These are phyloP conservation scores for Nakaseomyces bracarensis DNA, from an alignment of 1,139 yeast species.

Conservation along the genomic window DNA sequence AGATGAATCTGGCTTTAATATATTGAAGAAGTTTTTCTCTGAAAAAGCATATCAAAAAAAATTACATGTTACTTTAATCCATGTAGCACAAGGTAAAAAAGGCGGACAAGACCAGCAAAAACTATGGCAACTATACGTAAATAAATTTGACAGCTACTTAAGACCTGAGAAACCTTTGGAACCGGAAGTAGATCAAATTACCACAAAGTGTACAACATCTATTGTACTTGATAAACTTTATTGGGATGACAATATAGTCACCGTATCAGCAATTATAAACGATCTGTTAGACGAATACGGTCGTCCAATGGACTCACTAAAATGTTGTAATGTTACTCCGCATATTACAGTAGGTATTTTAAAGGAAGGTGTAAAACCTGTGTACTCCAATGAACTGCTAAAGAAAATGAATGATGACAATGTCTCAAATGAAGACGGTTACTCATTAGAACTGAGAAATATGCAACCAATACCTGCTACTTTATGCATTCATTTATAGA, in stretches of 20 bases:
- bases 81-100: constrained; percentile 34
- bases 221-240: constrained; percentile 38
- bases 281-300: constrained; percentile 26
- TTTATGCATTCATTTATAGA: constrained; percentile 18
- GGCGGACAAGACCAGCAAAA: constrained; percentile 26
- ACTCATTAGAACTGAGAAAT: constrained; percentile 19
- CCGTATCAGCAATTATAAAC: constrained; percentile 44
- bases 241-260: constrained; percentile 47
- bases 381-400: constrained; percentile 41
- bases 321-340: constrained; percentile 40
- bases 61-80: constrained; percentile 78
- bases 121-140: constrained; percentile 30
- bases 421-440: constrained; percentile 11
- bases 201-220: background rate
- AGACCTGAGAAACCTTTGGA: constrained; percentile 4
- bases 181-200: background rate
- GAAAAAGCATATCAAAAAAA: constrained; percentile 41
- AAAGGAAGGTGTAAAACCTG: constrained; percentile 41
- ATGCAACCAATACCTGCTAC: constrained; percentile 16
- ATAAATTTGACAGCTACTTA: constrained; percentile 15
- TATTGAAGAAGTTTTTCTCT: background rate
- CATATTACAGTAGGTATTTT: constrained; percentile 76
- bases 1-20: background rate
- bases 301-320: constrained; percentile 23
- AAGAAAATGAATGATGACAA: constrained; percentile 9